Evolutionary conservation across 768 basidiomycete species (phyloP).

Genomic region (Boletus sp.): DNA sequence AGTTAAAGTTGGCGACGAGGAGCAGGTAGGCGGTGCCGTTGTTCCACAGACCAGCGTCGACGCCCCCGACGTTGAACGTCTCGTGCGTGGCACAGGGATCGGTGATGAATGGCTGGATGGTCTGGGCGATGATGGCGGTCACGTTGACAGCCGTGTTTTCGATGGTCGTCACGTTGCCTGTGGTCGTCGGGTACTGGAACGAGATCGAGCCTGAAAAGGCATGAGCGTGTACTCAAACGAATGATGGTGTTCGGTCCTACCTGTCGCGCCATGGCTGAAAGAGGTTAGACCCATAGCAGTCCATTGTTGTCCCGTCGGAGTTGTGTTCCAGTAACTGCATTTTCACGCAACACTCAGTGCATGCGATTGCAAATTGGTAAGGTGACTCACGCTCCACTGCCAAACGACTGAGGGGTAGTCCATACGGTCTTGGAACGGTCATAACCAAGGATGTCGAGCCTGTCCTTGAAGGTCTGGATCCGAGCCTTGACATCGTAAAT

Average conservation of each 20-base stretch:
- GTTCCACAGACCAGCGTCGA: constrained; percentile 25
- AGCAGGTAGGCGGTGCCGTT: constrained; percentile 25
- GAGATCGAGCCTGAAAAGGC: constrained; percentile 25
- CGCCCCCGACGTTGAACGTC: constrained; percentile 15
- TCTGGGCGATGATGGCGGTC: neutral
- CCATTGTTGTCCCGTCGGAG: constrained; percentile 30
- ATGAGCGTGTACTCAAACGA: neutral
- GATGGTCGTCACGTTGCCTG: constrained; percentile 23
- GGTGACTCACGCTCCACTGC: constrained; percentile 40
- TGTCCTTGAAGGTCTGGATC: constrained; percentile 62
- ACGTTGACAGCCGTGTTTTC: constrained; percentile 17
- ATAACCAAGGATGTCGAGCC: constrained; percentile 62
- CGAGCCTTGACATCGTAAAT: constrained; percentile 65
- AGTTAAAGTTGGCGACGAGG: constrained; percentile 15
- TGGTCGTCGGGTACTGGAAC: constrained; percentile 26
- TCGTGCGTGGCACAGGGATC: constrained; percentile 3
- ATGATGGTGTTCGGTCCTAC: neutral
- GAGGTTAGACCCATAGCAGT: constrained; percentile 23
- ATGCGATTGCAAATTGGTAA: neutral
- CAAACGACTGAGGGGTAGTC: constrained; percentile 78
- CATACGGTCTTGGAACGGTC: constrained; percentile 67
- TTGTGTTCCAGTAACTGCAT: constrained; percentile 30
- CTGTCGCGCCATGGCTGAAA: constrained; percentile 27
- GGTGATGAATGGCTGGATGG: constrained; percentile 25
- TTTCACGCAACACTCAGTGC: neutral